A percentile compares a stretch with the other conserved stretches of the same genome.
phyloP scores from a whole-genome alignment of 2,329 filamentous ascomycete genomes.

The Didymella keratinophila region DNA sequence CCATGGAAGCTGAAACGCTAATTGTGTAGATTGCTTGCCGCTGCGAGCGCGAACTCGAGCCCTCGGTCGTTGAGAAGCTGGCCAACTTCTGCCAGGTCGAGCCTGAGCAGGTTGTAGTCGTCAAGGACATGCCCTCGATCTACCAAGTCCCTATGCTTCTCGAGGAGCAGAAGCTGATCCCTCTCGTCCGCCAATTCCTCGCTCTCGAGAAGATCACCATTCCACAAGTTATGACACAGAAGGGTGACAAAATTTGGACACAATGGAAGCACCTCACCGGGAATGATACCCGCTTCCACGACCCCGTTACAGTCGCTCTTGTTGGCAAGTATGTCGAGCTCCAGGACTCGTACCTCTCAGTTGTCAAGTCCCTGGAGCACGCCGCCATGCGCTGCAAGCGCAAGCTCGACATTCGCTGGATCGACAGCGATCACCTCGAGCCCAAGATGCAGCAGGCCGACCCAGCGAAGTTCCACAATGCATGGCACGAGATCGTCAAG shows the following conservation, averaged over 20 bases:
- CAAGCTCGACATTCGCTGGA: conserved; percentile 81
- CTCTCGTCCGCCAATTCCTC: conserved; percentile 71
- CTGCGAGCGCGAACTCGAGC: conserved; percentile 78
- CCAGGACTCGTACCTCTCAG: conserved; percentile 84
- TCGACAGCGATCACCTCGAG: conserved; percentile 87
- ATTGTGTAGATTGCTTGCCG: conserved; percentile 81
- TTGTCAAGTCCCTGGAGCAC: conserved; percentile 89
- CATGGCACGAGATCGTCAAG: conserved; percentile 80
- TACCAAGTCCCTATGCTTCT: conserved; percentile 97
- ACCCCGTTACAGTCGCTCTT: conserved; percentile 79
- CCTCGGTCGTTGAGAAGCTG: conserved; percentile 82
- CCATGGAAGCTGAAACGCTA: background rate
- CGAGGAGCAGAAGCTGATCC: conserved; percentile 77
- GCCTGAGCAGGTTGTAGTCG: conserved; percentile 81
- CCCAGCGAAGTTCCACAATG: conserved; percentile 80
- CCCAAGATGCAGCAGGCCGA: conserved; percentile 65
- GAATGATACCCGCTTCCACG: conserved; percentile 70
- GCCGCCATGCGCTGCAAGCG: conserved; percentile 84
- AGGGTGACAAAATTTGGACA: conserved; percentile 76
- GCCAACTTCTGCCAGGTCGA: conserved; percentile 90
- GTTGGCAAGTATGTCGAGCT: conserved; percentile 92
- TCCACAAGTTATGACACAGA: conserved; percentile 62
- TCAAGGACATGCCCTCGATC: conserved; percentile 86
- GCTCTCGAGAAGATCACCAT: conserved; percentile 67
- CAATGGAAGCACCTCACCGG: conserved; percentile 78